Percentiles rank a stretch among this genome's conserved stretches.
phyloP scores from a whole-genome alignment of 305 asterid genomes.

The Ruellia speciosa region DNA sequence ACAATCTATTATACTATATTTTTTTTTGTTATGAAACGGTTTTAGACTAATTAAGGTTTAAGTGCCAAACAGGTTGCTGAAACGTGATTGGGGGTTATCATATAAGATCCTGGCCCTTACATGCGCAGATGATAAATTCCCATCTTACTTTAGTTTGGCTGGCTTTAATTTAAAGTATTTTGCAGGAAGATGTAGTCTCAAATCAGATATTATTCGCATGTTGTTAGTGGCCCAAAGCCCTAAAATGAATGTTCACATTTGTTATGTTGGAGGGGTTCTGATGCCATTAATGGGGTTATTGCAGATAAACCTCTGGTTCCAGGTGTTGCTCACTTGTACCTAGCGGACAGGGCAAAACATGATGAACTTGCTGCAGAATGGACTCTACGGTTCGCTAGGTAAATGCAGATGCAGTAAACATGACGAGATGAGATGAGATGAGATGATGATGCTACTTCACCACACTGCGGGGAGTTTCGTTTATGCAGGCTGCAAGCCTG shows the following conservation, averaged over 20 bases:
- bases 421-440: neutral
- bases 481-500: neutral
- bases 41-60: neutral
- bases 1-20: no score
- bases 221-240: no score
- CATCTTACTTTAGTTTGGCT: neutral
- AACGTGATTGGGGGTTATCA: no score
- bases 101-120: neutral
- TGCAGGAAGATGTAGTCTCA: no score
- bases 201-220: no score
- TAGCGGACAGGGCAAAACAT: constrained; percentile 16
- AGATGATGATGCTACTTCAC: neutral
- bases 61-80: no score
- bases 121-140: neutral
- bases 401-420: neutral
- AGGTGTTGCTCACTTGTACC: constrained; percentile 54
- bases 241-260: no score
- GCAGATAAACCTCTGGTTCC: constrained; percentile 84
- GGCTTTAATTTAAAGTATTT: neutral
- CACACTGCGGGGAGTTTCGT: neutral
- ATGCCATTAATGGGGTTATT: constrained; percentile 19
- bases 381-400: constrained; percentile 18
- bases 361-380: constrained; percentile 14
- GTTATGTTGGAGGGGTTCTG: no score
- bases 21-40: neutral